These are phyloP conservation scores for Melaleuca alternifolia DNA, from an alignment of 345 rosid species.

Conservation along the genomic window DNA sequence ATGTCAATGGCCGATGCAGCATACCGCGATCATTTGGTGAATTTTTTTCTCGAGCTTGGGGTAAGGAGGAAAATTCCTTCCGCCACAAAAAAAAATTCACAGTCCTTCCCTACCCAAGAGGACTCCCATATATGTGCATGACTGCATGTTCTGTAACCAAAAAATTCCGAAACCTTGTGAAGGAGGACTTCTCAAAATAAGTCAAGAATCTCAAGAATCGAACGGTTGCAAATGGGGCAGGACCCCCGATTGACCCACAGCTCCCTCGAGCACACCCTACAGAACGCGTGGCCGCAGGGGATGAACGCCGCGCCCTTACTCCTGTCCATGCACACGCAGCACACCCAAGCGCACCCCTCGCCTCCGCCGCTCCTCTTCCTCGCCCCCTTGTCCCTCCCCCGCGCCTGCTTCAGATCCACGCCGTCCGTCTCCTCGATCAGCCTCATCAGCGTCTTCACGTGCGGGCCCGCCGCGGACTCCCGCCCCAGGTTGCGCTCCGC, in stretches of 20 bases:
- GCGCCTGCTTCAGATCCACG: constrained; percentile 23
- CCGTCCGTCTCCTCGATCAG: constrained; percentile 73
- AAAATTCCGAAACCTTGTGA: background rate
- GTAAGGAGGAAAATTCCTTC: background rate
- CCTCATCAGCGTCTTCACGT: constrained; percentile 57
- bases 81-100: background rate
- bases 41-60: background rate
- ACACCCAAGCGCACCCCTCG: constrained; percentile 34
- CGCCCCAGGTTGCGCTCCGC: constrained; percentile 59
- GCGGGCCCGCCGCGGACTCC: background rate
- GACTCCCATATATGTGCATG: background rate
- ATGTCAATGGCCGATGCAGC: background rate
- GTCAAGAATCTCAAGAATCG: constrained; percentile 65
- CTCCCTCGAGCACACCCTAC: constrained; percentile 71
- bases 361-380: constrained; percentile 5
- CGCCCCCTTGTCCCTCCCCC: background rate
- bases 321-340: constrained; percentile 96
- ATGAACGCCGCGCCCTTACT: constrained; percentile 85
- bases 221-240: constrained; percentile 75
- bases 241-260: constrained; percentile 49
- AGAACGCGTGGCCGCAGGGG: constrained; percentile 85
- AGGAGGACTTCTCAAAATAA: constrained; percentile 23
- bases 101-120: background rate
- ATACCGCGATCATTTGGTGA: background rate
- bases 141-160: background rate